These are phyloP conservation scores for Borovskyia barvae DNA, from an alignment of 208 protist genomes.

Conservation along the genomic window DNA sequence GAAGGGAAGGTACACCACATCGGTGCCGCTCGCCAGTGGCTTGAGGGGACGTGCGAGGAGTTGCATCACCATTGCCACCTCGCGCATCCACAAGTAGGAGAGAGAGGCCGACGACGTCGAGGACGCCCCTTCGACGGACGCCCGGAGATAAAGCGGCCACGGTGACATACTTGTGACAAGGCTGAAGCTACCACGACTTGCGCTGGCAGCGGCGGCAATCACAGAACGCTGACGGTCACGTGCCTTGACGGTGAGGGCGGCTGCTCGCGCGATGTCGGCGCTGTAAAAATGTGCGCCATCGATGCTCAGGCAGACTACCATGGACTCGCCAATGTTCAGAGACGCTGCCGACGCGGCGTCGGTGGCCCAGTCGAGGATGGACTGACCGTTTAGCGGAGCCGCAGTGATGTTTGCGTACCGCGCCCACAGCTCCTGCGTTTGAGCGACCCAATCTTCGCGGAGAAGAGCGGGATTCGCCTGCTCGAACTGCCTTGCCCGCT, in stretches of 20 bases:
- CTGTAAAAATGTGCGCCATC: conserved; percentile 71
- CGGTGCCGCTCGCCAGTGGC: neutral
- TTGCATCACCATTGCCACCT: conserved; percentile 26
- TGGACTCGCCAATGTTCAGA: conserved; percentile 30
- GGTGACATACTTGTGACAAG: conserved; percentile 1
- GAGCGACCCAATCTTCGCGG: conserved; percentile 2
- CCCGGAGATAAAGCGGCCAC: conserved; percentile 18
- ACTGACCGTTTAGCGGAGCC: conserved; percentile 15
- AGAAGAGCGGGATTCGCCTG: conserved; percentile 15
- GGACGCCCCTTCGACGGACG: neutral
- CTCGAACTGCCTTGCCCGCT: neutral
- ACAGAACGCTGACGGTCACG: neutral
- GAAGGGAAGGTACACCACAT: conserved; percentile 6
- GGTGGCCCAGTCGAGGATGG: conserved; percentile 14
- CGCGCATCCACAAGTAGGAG: conserved; percentile 19
- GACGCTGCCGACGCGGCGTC: conserved; percentile 13
- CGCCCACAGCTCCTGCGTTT: conserved; percentile 28
- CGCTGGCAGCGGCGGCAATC: neutral
- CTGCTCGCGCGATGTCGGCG: conserved; percentile 34
- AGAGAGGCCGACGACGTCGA: neutral
- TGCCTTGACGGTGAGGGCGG: neutral
- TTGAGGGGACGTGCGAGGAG: conserved; percentile 13
- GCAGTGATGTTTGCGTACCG: neutral
- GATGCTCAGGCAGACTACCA: conserved; percentile 52
- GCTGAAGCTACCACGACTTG: neutral